Percentiles rank a stretch among this genome's conserved stretches.
phyloP scores from a whole-genome alignment of 1,284 basidiomycete genomes.

The Chiua sp. region DNA sequence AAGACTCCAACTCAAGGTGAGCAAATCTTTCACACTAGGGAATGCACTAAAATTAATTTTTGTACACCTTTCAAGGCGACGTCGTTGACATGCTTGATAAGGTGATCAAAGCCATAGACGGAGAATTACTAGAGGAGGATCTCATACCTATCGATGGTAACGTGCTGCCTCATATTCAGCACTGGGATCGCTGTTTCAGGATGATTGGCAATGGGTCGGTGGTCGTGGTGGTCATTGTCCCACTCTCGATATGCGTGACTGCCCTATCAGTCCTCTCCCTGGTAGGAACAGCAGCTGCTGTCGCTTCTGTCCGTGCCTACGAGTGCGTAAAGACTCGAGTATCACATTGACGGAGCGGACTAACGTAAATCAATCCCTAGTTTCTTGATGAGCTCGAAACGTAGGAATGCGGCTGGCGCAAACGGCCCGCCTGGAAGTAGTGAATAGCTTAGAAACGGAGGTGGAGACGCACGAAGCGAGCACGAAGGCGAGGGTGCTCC shows the following conservation, averaged over 20 bases:
- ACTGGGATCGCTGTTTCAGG: constrained; percentile 11
- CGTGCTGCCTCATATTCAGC: constrained; percentile 17
- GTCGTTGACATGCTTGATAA: constrained; percentile 28
- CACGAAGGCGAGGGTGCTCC: neutral
- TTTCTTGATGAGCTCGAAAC: neutral
- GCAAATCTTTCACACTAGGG: too few relatives aligned
- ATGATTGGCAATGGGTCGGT: neutral
- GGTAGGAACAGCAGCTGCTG: constrained; percentile 8
- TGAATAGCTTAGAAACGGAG: neutral
- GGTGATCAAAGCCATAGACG: constrained; percentile 30
- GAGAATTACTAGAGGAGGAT: constrained; percentile 24
- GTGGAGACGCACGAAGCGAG: neutral
- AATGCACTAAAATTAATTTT: too few relatives aligned
- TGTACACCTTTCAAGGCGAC: constrained; percentile 16
- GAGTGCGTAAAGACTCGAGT: constrained; percentile 18
- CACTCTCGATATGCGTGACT: constrained; percentile 22
- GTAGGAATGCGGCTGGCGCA: constrained; percentile 10
- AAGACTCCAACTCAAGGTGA: constrained; percentile 27
- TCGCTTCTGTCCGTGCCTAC: constrained; percentile 11
- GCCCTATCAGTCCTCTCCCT: constrained; percentile 16
- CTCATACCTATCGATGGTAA: constrained; percentile 23
- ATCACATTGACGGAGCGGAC: neutral
- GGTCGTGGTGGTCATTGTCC: constrained; percentile 13
- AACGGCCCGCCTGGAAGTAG: neutral
- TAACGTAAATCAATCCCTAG: constrained; percentile 16